Conservation (phyloP, 108 stramenopile genomes). For the Nitzschia sp. region DNA sequence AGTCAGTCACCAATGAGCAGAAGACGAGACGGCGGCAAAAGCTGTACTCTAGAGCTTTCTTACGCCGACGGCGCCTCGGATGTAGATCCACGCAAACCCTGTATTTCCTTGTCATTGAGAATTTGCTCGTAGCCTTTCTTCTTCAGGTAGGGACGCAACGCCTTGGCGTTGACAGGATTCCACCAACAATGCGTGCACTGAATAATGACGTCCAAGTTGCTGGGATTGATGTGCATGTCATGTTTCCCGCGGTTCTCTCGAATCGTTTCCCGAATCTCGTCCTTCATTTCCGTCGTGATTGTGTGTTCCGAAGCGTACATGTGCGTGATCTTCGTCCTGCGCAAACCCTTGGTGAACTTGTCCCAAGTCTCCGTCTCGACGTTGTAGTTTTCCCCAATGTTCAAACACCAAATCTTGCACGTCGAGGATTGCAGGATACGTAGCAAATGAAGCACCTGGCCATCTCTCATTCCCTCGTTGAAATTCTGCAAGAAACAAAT, state of each 20-base stretch:
- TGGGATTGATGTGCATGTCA: slow-evolving; percentile 82
- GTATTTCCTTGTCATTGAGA: slow-evolving; percentile 67
- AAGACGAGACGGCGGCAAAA: no score
- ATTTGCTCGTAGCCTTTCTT: slow-evolving; percentile 78
- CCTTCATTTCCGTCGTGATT: slow-evolving; percentile 83
- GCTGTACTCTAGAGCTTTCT: no score
- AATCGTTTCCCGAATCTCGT: slow-evolving; percentile 78
- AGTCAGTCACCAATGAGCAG: no score
- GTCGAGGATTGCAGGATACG: slow-evolving; percentile 73
- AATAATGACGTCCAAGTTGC: slow-evolving; percentile 87
- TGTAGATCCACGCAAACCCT: slow-evolving; percentile 59
- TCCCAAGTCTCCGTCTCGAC: slow-evolving; percentile 80
- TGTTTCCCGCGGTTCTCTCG: slow-evolving; percentile 89
- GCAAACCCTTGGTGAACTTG: slow-evolving; percentile 79
- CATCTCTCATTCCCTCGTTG: slow-evolving; percentile 85
- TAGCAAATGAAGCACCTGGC: slow-evolving; percentile 85
- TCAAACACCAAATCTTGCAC: slow-evolving; percentile 91
- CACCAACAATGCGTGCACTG: slow-evolving; percentile 95
- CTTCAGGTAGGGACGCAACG: slow-evolving; percentile 79
- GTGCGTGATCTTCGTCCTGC: slow-evolving; percentile 88
- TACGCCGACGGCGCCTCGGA: slow-evolving; percentile 39
- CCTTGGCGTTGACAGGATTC: slow-evolving; percentile 92
- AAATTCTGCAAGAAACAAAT: slow-evolving; percentile 66
- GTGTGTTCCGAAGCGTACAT: slow-evolving; percentile 95
- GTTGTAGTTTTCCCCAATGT: slow-evolving; percentile 94